Evolutionary conservation across 371 early-diverging fungal genomes (phyloP), one percentile per base, ranked within the genome.

Genomic region (Blakeslea trispora): DNA sequence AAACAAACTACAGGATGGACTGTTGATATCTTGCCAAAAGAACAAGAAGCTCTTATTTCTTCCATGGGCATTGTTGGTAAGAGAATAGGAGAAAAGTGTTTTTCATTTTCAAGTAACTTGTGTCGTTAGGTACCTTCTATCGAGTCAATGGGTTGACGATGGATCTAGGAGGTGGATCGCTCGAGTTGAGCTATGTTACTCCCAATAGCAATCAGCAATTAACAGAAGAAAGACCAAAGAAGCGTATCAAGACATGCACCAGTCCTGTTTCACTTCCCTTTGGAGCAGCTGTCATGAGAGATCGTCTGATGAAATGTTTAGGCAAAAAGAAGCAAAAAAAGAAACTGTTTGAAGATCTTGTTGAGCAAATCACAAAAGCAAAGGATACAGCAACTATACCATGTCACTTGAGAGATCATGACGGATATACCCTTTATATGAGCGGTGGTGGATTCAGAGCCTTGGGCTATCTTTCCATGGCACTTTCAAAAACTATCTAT

Each of bases 141-240:
- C 66, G 62, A 4, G 77, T 78, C 22, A 52, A 78, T 44, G 82
- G 82, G 8, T 54, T 82, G 19, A 79, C 76, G 13, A 76, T 82
- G 79, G 82, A 82, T 61, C 64, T 82, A 15, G 82, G 82, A 8
- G 82, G 82, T 13, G 82, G 82, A 37, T 76, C 77, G 11, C 71
- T 80, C 1, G 81, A 82, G 53, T 55, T 76, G 34, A 82, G 75
- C 44, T 78, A 76, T 31, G 73, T 82, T 1, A 52, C 62, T 41
- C 56, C 57, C 19, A 42, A 14, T 15, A 37, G 21, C 41, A 50
- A 8, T 48, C 47, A 19, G n/a, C 24, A 24, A 1, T 63, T 79
- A 17, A 17, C 62, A 18, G 46, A 68, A 39, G 45, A 45, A 41
- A 50, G 57, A 52, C 57, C 63, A 8, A 44, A 24, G 13, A 63